Base-by-base conservation (phyloP, 164 flowering plant genomes). In the Houttuynia cordata region DNA sequence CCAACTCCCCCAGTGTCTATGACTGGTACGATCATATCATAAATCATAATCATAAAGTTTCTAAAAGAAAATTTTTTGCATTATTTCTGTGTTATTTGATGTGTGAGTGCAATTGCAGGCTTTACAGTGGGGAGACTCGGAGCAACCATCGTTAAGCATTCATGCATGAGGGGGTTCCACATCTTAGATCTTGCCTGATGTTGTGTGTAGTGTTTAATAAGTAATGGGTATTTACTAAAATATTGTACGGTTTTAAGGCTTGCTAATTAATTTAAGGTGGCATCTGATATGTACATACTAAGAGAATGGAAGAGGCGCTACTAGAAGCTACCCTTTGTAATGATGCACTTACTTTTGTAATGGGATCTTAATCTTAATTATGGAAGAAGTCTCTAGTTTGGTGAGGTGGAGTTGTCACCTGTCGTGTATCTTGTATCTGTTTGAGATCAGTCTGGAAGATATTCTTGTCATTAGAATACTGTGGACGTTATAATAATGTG, bases 1-100 rank as follows among this genome's bases (percentile, higher is more conserved):
- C 97, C 51, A 81, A 84, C 77, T 69, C 94, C 17, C 98, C 98
- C 61, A 86, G 96, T 30, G 96, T 89, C 41, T 92, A 92, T 51
- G 98, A 92, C 84, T 92, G 97, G 97, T 90, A 75, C n/a, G n/a
- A n/a, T n/a, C n/a, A n/a, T 13, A 47, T 55, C n/a, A 15, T 19
- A 0, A n/a, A 57, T 20, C 1, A 13, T 17, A 24, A n/a, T 61
- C 14, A 13, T 23, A 22, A n/a, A n/a, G n/a, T n/a, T n/a, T n/a
- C n/a, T n/a, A n/a, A n/a, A n/a, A n/a, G n/a, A n/a, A n/a, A n/a
- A n/a, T n/a, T n/a, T n/a, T n/a, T n/a, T n/a, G n/a, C n/a, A n/a
- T n/a, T n/a, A n/a, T n/a, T n/a, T n/a, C n/a, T n/a, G n/a, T n/a
- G n/a, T n/a, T n/a, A n/a, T n/a, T n/a, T n/a, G n/a, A n/a, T 45